Evolutionary conservation across 2,329 filamentous ascomycete genomes (phyloP).

Genomic region (Thelonectria rubi): DNA sequence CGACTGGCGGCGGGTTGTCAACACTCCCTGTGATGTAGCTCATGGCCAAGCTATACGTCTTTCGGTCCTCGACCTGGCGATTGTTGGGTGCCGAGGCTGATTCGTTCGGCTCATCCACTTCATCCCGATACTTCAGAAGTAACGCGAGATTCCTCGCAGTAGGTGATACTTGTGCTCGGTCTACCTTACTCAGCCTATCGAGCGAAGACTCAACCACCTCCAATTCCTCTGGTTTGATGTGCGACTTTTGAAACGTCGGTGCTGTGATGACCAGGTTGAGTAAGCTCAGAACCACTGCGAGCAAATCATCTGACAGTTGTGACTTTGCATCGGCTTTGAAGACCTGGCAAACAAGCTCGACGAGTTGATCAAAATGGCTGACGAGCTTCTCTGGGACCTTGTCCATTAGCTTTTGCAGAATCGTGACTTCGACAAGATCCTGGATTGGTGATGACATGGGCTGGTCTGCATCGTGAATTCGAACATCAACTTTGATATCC

Average conservation of each 20-base stretch:
- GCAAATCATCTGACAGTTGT: constrained; percentile 56
- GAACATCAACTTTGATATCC: constrained; percentile 42
- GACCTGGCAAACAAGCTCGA: constrained; percentile 71
- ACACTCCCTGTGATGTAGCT: constrained; percentile 67
- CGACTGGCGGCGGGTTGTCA: constrained; percentile 73
- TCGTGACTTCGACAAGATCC: constrained; percentile 65
- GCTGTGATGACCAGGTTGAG: constrained; percentile 68
- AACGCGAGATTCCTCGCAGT: constrained; percentile 66
- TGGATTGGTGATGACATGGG: constrained; percentile 52
- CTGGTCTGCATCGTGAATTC: constrained; percentile 44
- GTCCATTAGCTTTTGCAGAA: constrained; percentile 73
- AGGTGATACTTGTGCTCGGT: constrained; percentile 54
- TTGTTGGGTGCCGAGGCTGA: constrained; percentile 51
- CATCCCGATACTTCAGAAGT: constrained; percentile 64
- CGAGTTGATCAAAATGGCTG: constrained; percentile 69
- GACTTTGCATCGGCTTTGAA: constrained; percentile 57
- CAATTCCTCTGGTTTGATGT: constrained; percentile 54
- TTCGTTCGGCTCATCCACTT: constrained; percentile 57
- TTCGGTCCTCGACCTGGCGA: constrained; percentile 66
- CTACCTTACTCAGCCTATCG: constrained; percentile 50
- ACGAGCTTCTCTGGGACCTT: constrained; percentile 70
- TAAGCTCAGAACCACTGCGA: constrained; percentile 66
- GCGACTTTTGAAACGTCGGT: constrained; percentile 62
- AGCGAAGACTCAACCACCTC: constrained; percentile 60
- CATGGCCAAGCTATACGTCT: constrained; percentile 69